These are phyloP conservation scores for Syncephalastrum sp. DNA, from an alignment of 371 early-diverging fungal species.

Conservation along the genomic window DNA sequence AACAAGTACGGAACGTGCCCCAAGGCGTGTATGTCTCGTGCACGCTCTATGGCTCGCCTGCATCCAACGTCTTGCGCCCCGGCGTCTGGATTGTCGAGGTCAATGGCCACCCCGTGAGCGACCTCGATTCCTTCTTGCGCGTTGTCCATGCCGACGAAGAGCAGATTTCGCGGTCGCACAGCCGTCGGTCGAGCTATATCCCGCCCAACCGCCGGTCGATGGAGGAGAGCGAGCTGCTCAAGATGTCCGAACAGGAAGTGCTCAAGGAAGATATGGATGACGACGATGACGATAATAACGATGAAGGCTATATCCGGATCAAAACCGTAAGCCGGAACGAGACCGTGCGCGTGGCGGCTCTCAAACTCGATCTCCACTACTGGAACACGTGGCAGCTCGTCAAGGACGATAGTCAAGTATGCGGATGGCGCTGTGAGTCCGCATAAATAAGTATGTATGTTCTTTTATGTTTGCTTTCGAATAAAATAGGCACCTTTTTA, in stretches of 20 bases:
- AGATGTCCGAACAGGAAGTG: constrained; percentile 18
- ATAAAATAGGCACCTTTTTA: too few relatives aligned
- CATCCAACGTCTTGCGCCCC: constrained; percentile 55
- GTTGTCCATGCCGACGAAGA: constrained; percentile 42
- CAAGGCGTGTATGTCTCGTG: constrained; percentile 73
- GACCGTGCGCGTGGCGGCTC: constrained; percentile 60
- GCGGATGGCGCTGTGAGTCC: constrained; percentile 59
- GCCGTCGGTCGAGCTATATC: constrained; percentile 33
- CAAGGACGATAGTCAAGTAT: constrained; percentile 46
- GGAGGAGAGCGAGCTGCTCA: constrained; percentile 15
- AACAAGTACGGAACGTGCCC: constrained; percentile 73
- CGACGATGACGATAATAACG: constrained; percentile 46
- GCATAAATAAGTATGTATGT: constrained; percentile 20
- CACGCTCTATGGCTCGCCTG: constrained; percentile 70
- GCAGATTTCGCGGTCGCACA: background rate
- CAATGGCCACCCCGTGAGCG: constrained; percentile 39
- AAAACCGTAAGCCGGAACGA: constrained; percentile 64
- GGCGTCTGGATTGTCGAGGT: constrained; percentile 72
- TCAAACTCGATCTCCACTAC: constrained; percentile 72
- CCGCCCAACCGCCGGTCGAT: constrained; percentile 27
- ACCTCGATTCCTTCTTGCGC: constrained; percentile 49
- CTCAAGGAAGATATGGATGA: constrained; percentile 23
- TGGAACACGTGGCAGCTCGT: constrained; percentile 72
- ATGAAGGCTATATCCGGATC: constrained; percentile 66
- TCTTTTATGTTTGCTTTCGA: too few relatives aligned